Evolutionary conservation across 2,329 filamentous ascomycete species (phyloP), one percentile per base, ranked within the genome.

Genomic region (Xylaria multiplex): DNA sequence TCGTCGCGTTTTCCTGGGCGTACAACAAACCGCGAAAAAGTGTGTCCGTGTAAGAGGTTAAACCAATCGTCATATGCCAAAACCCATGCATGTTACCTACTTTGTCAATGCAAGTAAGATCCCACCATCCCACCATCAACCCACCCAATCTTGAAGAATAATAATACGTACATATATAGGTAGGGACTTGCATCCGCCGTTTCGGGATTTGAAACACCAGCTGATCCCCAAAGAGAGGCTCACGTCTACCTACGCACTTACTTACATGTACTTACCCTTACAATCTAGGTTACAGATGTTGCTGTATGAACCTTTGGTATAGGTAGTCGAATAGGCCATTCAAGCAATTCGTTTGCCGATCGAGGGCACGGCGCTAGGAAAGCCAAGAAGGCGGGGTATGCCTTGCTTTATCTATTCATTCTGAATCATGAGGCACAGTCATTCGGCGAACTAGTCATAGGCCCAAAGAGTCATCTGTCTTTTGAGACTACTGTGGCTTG

Each of bases 181-280:
- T 59, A 65, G 55, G 43, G 56, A 64, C 48, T 49, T 61, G 35
- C 57, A 50, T 64, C 65, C 65, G 65, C 65, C 52, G 61, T 67
- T 67, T 67, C 65, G 65, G 65, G 61, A 54, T 67, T 67, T 67
- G 65, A 64, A 57, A 60, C 56, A 64, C 14, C 50, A 13, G 30
- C 46, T 55, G 55, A 59, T 45, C 62, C 13, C 24, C 54, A 13
- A 7, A 11, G 53, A 19, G 53, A 24, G 32, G 19, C 56, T 53
- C 27, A 50, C 32, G 35, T 48, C 40, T 54, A 5, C 45, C 58
- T 48, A 57, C 58, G n/a, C n/a, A n/a, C n/a, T n/a, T n/a, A n/a
- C n/a, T n/a, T n/a, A n/a, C n/a, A n/a, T n/a, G n/a, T n/a, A n/a
- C n/a, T n/a, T n/a, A n/a, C n/a, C n/a, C 24, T 13, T 37, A 24